Evolutionary conservation across 768 basidiomycete species (phyloP).

Genomic region (Mycena alexandri): DNA sequence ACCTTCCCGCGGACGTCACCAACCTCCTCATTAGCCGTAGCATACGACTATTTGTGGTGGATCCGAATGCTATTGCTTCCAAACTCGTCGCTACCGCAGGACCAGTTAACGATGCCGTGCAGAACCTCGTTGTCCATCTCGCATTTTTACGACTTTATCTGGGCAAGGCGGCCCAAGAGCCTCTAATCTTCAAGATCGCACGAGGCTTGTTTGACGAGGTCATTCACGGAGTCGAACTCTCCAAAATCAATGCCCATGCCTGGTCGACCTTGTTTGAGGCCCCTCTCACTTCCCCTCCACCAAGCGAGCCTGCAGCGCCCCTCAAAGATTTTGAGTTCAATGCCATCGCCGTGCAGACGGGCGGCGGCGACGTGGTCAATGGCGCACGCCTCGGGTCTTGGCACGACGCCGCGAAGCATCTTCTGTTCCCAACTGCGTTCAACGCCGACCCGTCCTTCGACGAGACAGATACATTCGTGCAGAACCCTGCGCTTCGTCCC

Average conservation of each 20-base stretch:
- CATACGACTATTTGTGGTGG: constrained; percentile 70
- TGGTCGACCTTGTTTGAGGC: constrained; percentile 79
- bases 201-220: constrained; percentile 58
- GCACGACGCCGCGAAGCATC: constrained; percentile 90
- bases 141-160: constrained; percentile 90
- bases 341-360: constrained; percentile 77
- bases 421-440: constrained; percentile 83
- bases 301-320: constrained; percentile 38
- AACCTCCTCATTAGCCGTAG: constrained; percentile 63
- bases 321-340: constrained; percentile 79
- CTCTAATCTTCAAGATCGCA: constrained; percentile 65
- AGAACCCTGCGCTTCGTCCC: constrained; percentile 83
- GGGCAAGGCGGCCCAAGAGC: constrained; percentile 70
- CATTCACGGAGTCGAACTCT: constrained; percentile 62
- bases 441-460: constrained; percentile 67
- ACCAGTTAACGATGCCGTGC: constrained; percentile 55
- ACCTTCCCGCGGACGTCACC: constrained; percentile 66
- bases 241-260: constrained; percentile 66
- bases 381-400: constrained; percentile 75
- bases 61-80: constrained; percentile 67
- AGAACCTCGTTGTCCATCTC: constrained; percentile 75
- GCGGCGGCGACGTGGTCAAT: constrained; percentile 68
- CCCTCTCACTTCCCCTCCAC: constrained; percentile 51
- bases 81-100: constrained; percentile 52
- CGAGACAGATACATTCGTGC: constrained; percentile 59